These are phyloP conservation scores for Carex kokanica DNA, from an alignment of 176 grass and related monocot genomes.

Conservation along the genomic window DNA sequence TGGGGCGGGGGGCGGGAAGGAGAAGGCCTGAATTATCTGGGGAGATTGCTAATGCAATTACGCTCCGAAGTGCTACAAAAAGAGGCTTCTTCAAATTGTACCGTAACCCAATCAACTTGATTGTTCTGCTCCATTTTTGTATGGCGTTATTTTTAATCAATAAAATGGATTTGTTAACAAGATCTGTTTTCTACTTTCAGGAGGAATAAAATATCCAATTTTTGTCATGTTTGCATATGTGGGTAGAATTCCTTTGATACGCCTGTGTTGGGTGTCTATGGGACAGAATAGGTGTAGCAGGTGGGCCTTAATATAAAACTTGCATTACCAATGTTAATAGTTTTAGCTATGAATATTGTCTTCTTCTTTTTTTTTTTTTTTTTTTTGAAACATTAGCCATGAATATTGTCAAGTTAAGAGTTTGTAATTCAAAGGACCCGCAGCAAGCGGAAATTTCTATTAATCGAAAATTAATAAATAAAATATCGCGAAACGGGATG, in stretches of 20 bases:
- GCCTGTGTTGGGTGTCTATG: background rate
- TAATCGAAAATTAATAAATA: too few species aligned
- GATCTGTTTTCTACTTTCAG: background rate
- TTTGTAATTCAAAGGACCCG: too few species aligned
- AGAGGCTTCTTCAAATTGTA: slow-evolving; percentile 16
- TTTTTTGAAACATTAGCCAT: too few species aligned
- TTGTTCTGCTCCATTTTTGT: background rate
- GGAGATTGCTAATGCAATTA: slow-evolving; percentile 78
- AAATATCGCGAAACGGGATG: too few species aligned
- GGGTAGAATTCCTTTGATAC: background rate
- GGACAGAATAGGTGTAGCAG: background rate
- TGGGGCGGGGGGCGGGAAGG: slow-evolving; percentile 82
- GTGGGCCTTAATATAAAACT: background rate
- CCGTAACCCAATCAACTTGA: background rate
- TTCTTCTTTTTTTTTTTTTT: too few species aligned
- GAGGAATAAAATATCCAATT: background rate
- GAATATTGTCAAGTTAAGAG: too few species aligned
- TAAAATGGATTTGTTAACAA: background rate
- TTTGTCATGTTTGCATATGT: background rate
- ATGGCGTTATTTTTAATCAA: background rate
- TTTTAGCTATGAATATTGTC: too few species aligned
- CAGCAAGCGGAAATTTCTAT: too few species aligned
- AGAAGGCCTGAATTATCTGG: slow-evolving; percentile 90
- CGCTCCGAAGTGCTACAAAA: slow-evolving; percentile 55
- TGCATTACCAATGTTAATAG: too few species aligned